phyloP scores from a whole-genome alignment of 768 basidiomycete species.

The Serendipita indica region DNA sequence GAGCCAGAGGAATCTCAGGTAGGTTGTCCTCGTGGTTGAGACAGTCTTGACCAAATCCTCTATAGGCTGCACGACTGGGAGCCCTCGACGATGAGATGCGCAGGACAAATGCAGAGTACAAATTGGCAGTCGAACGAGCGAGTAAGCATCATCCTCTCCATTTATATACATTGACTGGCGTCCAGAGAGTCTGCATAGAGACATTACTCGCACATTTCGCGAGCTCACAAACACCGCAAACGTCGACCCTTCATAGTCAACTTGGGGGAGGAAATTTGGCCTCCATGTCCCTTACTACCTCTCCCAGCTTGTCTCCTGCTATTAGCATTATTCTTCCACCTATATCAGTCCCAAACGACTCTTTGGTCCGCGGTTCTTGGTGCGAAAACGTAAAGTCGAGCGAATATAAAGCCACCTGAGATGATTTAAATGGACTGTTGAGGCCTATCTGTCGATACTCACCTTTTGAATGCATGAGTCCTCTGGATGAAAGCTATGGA shows the following conservation, averaged over 20 bases:
- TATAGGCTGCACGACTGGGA: constrained; percentile 50
- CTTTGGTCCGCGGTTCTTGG: constrained; percentile 38
- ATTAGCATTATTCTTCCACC: constrained; percentile 49
- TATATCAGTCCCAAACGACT: constrained; percentile 58
- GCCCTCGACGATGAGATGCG: constrained; percentile 56
- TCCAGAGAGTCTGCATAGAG: background rate
- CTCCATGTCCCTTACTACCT: constrained; percentile 23
- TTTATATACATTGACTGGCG: background rate
- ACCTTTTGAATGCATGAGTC: constrained; percentile 63
- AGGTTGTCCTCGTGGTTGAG: constrained; percentile 12
- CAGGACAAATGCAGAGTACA: constrained; percentile 60
- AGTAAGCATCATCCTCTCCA: constrained; percentile 34
- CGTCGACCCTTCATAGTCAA: background rate
- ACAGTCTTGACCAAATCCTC: constrained; percentile 2
- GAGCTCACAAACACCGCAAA: background rate
- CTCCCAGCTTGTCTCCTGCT: constrained; percentile 28
- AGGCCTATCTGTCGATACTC: constrained; percentile 16
- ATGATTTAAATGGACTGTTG: background rate
- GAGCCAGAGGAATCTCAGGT: constrained; percentile 70
- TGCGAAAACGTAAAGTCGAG: constrained; percentile 43
- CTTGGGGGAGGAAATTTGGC: background rate
- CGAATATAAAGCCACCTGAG: constrained; percentile 36
- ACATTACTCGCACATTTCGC: background rate
- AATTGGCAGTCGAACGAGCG: constrained; percentile 52
- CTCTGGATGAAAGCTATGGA: constrained; percentile 74